Evolutionary conservation across 345 rosid genomes (phyloP), one percentile per base, ranked within the genome.

Genomic region (Litchi chinensis): DNA sequence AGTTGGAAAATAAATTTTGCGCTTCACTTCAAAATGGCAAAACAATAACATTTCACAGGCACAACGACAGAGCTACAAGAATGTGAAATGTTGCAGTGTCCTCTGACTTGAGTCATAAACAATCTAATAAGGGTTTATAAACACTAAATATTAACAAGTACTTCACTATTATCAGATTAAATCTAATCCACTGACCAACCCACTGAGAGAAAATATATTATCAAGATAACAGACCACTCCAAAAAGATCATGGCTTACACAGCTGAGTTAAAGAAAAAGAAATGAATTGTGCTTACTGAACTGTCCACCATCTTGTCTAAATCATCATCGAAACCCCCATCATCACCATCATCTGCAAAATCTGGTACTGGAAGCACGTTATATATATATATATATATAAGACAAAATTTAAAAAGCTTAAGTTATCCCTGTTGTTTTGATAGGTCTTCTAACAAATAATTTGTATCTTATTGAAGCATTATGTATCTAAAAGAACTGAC

Each of bases 261-360:
- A 9, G n/a, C 13, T 24, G 43, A 68, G 19, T 44, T 13, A 48
- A 68, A 54, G 65, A 48, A 59, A 28, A 66, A 26, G 46, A 18
- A 68, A 48, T 5, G 62, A 68, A 10, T 68, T 40, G 76, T 80
- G 68, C 90, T 79, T 83, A 91, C 94, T 65, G 84, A 91, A 66
- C 78, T 79, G 75, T 83, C 88, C 63, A 46, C 84, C 80, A 88
- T 80, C 80, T 87, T 87, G 83, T 86, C 91, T 54, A 90, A 85
- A 77, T 83, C 91, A 82, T 86, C 88, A 68, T 86, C 85, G 21
- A 86, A 83, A 77, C 57, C 78, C 16, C 48, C 88, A 70, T 85
- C 89, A 70, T 83, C 86, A 59, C 24, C 88, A 73, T 80, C 92
- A 82, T 85, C 94, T 89, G 85, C 64, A 71, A 76, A 40, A 74